phyloP scores from a whole-genome alignment of 2,329 filamentous ascomycete species.

The Grosmannia huntii region DNA sequence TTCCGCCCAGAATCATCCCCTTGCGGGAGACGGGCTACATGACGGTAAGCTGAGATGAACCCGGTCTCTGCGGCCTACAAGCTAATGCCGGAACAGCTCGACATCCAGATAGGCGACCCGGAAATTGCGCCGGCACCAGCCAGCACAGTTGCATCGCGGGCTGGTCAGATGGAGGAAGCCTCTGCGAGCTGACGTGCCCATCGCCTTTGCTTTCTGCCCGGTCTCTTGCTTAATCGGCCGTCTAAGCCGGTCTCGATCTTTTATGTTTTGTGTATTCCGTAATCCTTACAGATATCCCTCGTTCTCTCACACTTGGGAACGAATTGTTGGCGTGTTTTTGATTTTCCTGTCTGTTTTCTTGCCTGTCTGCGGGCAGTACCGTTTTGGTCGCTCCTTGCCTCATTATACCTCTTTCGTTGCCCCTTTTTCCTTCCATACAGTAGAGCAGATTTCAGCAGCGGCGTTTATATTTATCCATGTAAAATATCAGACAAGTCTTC shows the following conservation, averaged over 20 bases:
- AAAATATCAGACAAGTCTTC: not conserved
- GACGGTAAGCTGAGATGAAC: slow-evolving; percentile 9
- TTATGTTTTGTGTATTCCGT: not conserved
- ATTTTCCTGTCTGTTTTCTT: not conserved
- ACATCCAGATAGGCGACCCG: slow-evolving; percentile 15
- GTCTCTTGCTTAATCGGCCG: not conserved
- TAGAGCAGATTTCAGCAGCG: not conserved
- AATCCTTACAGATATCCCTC: not conserved
- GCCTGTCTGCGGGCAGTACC: not conserved
- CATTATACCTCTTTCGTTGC: not conserved
- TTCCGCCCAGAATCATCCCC: slow-evolving; percentile 14
- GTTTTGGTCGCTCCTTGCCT: not conserved
- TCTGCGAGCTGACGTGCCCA: not conserved
- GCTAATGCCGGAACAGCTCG: slow-evolving; percentile 9
- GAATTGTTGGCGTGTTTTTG: not conserved
- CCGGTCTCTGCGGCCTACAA: no score
- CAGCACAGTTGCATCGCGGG: slow-evolving; percentile 9
- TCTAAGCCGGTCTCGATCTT: not conserved
- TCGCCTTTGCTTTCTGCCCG: not conserved
- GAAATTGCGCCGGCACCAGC: slow-evolving; percentile 13
- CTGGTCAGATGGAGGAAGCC: not conserved
- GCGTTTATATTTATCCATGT: not conserved
- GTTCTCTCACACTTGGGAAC: not conserved
- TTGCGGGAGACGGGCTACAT: slow-evolving; percentile 15
- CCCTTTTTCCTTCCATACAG: not conserved